Evolutionary conservation across 2,329 filamentous ascomycete species (phyloP).

Genomic region (Calonectria crousiana): DNA sequence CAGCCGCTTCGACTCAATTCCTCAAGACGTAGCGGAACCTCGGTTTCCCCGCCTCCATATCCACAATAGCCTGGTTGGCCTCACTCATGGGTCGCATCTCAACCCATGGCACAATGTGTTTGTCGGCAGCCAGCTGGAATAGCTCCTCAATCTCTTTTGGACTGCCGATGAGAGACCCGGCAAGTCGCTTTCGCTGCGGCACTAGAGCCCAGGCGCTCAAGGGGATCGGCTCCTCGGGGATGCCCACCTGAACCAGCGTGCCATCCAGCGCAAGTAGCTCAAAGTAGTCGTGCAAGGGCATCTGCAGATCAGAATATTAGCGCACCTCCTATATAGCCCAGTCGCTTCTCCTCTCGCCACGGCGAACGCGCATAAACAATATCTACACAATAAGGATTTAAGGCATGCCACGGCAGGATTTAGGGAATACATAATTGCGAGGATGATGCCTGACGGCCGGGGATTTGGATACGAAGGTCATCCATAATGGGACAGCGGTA

Average conservation of each 20-base stretch:
- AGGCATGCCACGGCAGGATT: background rate
- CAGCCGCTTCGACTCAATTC: constrained; percentile 35
- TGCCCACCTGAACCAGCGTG: constrained; percentile 71
- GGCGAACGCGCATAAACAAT: background rate
- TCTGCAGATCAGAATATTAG: constrained; percentile 25
- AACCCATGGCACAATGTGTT: constrained; percentile 68
- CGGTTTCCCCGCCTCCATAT: constrained; percentile 66
- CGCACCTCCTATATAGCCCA: background rate
- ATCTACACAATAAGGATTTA: background rate
- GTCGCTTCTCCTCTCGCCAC: background rate
- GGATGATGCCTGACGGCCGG: background rate
- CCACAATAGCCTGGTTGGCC: constrained; percentile 65
- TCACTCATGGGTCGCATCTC: constrained; percentile 65
- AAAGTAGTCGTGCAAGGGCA: constrained; percentile 36
- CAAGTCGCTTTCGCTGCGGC: constrained; percentile 22
- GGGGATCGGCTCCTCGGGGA: constrained; percentile 55
- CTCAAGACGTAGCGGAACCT: constrained; percentile 60
- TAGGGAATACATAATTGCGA: background rate
- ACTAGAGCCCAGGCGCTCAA: constrained; percentile 34
- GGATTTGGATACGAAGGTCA: background rate
- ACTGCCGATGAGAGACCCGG: constrained; percentile 59
- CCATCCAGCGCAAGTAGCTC: constrained; percentile 62
- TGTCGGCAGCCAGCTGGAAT: constrained; percentile 67
- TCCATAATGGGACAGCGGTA: background rate
- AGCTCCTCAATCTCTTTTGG: constrained; percentile 71